Evolutionary conservation across 805 yeast species (phyloP).

Genomic region (Lipomyces orientalis): DNA sequence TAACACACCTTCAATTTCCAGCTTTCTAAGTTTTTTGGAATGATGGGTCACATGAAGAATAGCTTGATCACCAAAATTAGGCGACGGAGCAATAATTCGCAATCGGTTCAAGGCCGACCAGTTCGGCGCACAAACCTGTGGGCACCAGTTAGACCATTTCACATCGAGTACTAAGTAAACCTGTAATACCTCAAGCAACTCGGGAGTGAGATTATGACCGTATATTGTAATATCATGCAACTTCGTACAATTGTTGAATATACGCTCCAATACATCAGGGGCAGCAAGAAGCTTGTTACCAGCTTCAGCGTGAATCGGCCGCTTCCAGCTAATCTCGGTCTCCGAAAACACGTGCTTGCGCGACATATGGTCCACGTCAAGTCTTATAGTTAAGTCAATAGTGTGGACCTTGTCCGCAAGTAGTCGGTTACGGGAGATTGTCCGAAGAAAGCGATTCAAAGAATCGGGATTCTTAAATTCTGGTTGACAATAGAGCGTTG

Average conservation of each 20-base stretch:
- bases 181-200: conserved; percentile 1
- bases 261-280: not conserved
- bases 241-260: conserved; percentile 4
- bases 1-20: conserved; percentile 6
- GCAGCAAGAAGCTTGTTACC: conserved; percentile 1
- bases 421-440: conserved; percentile 2
- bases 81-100: conserved; percentile 5
- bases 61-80: not conserved
- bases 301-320: conserved; percentile 1
- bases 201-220: conserved; percentile 2
- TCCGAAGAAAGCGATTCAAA: not conserved
- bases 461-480: conserved; percentile 5
- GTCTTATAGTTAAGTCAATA: not conserved
- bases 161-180: not conserved
- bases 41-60: conserved; percentile 1
- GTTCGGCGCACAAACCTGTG: not conserved
- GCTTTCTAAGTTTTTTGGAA: not conserved
- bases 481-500: not conserved
- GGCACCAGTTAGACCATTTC: not conserved
- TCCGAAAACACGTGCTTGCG: not conserved
- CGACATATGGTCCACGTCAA: not conserved
- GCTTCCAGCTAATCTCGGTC: conserved; percentile 1
- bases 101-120: not conserved
- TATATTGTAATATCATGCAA: not conserved
- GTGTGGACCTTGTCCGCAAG: conserved; percentile 5